Evolutionary conservation across 306 rosid genomes (phyloP), one percentile per base, ranked within the genome.

Genomic region (Inga oerstediana): DNA sequence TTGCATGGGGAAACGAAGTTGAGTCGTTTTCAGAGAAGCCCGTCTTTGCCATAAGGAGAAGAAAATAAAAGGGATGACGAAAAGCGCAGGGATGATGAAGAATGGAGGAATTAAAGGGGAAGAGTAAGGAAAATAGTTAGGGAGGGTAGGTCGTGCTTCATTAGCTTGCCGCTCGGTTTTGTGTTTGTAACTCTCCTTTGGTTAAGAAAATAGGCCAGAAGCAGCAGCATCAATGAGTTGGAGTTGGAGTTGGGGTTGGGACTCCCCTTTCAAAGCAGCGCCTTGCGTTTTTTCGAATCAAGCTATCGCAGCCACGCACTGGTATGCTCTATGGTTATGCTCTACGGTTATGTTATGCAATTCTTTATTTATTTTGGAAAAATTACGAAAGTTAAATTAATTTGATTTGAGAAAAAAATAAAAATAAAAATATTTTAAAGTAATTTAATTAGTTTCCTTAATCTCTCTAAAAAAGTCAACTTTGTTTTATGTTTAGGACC

Each of bases 1-100:
- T 76, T 10, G 71, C 35, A 39, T 70, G 45, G 5, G 51, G 20
- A 3, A 51, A 67, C 75, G 5, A 35, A 37, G 44, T 22, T 14
- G 54, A 77, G 27, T 74, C 72, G 24, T 45, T 35, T 65, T 24
- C 78, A 61, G 37, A 56, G 24, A 83, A 67, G 30, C 79, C 89
- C 24, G 74, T 58, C 76, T 78, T 81, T 22, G 89, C 86, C 94
- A 90, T 92, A 71, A 58, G 14, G 22, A 41, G 44, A 72, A 73
- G 7, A 73, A n/a, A 24, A 71, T 3, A 61, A 32, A 19, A 1
- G 6, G 58, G 56, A 44, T 0, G 19, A 41, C 11, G 32, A 32
- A 3, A 44, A 46, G 7, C 13, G 49, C 20, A 9, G 45, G 41
- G 27, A 72, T 43, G 69, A 30, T 10, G 61, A 14, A 56, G 22